Percentiles rank a stretch among this genome's conserved stretches.
phyloP scores from a whole-genome alignment of 306 rosid species.

The Prunus davidiana region DNA sequence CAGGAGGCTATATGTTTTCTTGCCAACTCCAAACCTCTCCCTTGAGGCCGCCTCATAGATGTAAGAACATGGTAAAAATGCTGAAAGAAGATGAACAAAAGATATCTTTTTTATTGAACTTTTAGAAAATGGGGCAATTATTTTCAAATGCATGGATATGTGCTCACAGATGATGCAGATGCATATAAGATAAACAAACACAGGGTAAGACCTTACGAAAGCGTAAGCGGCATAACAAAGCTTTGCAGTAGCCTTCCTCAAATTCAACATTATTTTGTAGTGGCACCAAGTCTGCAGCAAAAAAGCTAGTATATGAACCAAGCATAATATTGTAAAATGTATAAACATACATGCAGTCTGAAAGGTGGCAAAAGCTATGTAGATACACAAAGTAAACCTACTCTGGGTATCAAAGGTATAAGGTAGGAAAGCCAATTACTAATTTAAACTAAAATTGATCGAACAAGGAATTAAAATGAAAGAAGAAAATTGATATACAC shows the following conservation, averaged over 20 bases:
- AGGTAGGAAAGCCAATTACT: background rate
- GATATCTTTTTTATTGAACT: background rate
- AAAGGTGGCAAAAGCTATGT: constrained; percentile 12
- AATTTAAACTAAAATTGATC: background rate
- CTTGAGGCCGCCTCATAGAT: constrained; percentile 92
- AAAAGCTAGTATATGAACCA: constrained; percentile 27
- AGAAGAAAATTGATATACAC: background rate
- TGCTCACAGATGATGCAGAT: constrained; percentile 24
- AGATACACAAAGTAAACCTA: constrained; percentile 1
- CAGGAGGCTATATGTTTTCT: constrained; percentile 87
- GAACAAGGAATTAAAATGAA: background rate
- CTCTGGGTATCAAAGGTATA: background rate
- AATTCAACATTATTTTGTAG: constrained; percentile 66
- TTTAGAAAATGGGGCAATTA: background rate
- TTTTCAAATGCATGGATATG: background rate
- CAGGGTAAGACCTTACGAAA: constrained; percentile 99
- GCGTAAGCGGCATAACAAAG: constrained; percentile 93
- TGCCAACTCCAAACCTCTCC: constrained; percentile 93
- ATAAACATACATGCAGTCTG: constrained; percentile 20
- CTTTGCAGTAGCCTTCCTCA: constrained; percentile 97
- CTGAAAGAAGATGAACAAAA: constrained; percentile 41
- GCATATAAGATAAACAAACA: constrained; percentile 40
- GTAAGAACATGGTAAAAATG: constrained; percentile 84
- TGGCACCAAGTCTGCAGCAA: constrained; percentile 72
- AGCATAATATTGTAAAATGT: background rate